These are phyloP conservation scores for Phytophthora fragariaefolia DNA, from an alignment of 352 stramenopile genomes.

Conservation along the genomic window DNA sequence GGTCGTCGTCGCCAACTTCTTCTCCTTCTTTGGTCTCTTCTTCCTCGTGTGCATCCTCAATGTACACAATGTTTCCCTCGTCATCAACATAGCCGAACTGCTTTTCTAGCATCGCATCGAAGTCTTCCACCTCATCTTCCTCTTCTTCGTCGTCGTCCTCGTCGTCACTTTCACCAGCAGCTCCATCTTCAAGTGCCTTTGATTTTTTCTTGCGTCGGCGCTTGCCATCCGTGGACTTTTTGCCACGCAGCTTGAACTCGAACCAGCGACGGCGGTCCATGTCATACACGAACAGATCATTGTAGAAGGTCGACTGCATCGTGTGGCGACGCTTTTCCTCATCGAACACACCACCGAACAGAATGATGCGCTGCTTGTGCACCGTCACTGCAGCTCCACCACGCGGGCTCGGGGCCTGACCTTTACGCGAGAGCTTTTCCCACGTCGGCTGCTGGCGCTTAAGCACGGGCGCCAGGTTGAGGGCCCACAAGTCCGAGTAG, in stretches of 20 bases:
- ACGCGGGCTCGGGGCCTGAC: conserved; percentile 80
- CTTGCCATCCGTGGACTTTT: conserved; percentile 75
- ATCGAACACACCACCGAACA: conserved; percentile 97
- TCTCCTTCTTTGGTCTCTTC: conserved; percentile 64
- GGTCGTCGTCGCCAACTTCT: conserved; percentile 27
- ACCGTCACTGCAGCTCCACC: conserved; percentile 84
- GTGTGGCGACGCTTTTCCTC: conserved; percentile 86
- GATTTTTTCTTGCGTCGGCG: conserved; percentile 69
- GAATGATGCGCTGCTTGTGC: conserved; percentile 96
- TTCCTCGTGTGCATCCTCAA: conserved; percentile 91
- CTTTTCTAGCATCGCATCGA: conserved; percentile 86
- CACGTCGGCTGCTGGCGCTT: conserved; percentile 92
- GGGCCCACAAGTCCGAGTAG: conserved; percentile 95
- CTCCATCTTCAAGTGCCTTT: conserved; percentile 48
- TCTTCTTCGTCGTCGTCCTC: conserved; percentile 60
- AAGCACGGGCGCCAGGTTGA: conserved; percentile 93
- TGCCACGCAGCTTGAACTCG: conserved; percentile 89
- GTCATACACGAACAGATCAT: conserved; percentile 97
- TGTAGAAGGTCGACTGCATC: conserved; percentile 95
- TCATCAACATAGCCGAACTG: conserved; percentile 97
- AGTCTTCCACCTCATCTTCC: conserved; percentile 83
- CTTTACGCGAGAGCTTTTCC: conserved; percentile 94
- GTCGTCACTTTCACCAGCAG: conserved; percentile 51
- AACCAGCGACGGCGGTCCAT: conserved; percentile 97
- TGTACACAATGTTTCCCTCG: conserved; percentile 95